Percentiles rank a stretch among this genome's conserved stretches.
Conservation (phyloP, 768 basidiomycete species). For the Phaeotremella fagi region DNA sequence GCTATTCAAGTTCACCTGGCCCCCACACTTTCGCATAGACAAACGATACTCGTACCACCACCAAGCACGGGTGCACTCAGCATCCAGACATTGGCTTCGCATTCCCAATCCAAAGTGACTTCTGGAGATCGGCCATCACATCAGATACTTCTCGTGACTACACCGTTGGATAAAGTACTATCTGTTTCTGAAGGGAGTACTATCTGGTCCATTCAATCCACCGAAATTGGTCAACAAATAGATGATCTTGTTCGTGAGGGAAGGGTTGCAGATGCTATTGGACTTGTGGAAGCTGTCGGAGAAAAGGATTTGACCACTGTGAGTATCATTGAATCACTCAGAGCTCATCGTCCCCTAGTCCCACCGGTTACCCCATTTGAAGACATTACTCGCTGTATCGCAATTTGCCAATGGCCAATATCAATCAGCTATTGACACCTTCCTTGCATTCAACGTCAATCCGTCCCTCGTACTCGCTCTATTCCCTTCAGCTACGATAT, state of each 20-base stretch:
- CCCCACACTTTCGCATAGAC: slow-evolving; percentile 28
- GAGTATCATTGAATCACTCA: slow-evolving; percentile 2
- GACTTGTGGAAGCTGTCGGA: slow-evolving; percentile 68
- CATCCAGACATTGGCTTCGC: slow-evolving; percentile 16
- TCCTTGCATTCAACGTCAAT: slow-evolving; percentile 81
- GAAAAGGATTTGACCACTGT: slow-evolving; percentile 45
- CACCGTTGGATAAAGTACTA: slow-evolving; percentile 66
- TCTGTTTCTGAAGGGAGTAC: slow-evolving; percentile 67
- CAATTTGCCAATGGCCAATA: slow-evolving; percentile 67
- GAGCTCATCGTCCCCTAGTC: slow-evolving; percentile 1
- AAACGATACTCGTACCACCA: slow-evolving; percentile 22
- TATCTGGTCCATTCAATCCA: slow-evolving; percentile 71
- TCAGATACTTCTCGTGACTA: slow-evolving; percentile 57
- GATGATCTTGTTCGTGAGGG: slow-evolving; percentile 72
- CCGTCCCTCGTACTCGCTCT: slow-evolving; percentile 90
- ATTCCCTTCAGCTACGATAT: slow-evolving; percentile 67
- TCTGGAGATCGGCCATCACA: slow-evolving; percentile 61
- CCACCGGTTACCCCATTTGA: slow-evolving; percentile 54
- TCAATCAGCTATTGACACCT: slow-evolving; percentile 75
- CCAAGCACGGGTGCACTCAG: slow-evolving; percentile 17
- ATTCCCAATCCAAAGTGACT: too few species aligned
- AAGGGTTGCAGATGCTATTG: slow-evolving; percentile 71
- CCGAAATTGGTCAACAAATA: slow-evolving; percentile 71
- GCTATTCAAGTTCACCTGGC: slow-evolving; percentile 37
- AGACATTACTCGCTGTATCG: slow-evolving; percentile 70